phyloP scores from a whole-genome alignment of 805 yeast species.

The Kodamaea nitidulidarum region DNA sequence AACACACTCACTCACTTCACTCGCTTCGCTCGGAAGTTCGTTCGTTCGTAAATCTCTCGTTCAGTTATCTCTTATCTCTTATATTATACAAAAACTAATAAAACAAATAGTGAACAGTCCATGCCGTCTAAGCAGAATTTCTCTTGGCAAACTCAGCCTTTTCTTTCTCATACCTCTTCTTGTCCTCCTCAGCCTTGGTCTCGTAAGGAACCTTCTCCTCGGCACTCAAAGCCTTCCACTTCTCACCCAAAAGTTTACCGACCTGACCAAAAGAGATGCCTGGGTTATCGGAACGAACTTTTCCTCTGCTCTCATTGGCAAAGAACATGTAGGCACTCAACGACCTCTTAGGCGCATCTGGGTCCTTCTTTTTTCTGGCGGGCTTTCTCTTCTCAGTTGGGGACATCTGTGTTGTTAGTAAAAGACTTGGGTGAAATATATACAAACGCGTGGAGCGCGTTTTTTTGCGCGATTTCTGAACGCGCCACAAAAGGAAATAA shows the following conservation, averaged over 20 bases:
- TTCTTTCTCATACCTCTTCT: conserved; percentile 95
- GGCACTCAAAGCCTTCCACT: conserved; percentile 85
- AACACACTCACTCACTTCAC: too few species aligned
- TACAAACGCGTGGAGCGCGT: not conserved
- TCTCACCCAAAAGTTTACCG: conserved; percentile 92
- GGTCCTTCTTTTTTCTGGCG: conserved; percentile 60
- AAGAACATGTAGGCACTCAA: conserved; percentile 98
- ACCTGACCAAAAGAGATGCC: conserved; percentile 94
- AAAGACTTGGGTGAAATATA: not conserved
- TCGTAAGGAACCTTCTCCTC: conserved; percentile 89
- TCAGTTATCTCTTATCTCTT: not conserved
- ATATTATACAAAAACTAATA: conserved; percentile 8
- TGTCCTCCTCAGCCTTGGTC: conserved; percentile 90
- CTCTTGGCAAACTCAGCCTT: conserved; percentile 76
- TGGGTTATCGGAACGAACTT: conserved; percentile 93
- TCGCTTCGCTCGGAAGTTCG: too few species aligned
- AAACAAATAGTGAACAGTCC: conserved; percentile 7
- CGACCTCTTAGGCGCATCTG: conserved; percentile 99
- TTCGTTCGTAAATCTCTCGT: too few species aligned
- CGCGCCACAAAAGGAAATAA: conserved; percentile 1
- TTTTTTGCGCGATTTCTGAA: not conserved
- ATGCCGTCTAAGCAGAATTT: conserved; percentile 12
- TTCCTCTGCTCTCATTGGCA: conserved; percentile 96
- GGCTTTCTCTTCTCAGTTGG: conserved; percentile 40
- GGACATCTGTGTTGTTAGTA: conserved; percentile 13